These are phyloP conservation scores for Pistacia integerrima DNA, from an alignment of 345 rosid genomes.

Conservation along the genomic window DNA sequence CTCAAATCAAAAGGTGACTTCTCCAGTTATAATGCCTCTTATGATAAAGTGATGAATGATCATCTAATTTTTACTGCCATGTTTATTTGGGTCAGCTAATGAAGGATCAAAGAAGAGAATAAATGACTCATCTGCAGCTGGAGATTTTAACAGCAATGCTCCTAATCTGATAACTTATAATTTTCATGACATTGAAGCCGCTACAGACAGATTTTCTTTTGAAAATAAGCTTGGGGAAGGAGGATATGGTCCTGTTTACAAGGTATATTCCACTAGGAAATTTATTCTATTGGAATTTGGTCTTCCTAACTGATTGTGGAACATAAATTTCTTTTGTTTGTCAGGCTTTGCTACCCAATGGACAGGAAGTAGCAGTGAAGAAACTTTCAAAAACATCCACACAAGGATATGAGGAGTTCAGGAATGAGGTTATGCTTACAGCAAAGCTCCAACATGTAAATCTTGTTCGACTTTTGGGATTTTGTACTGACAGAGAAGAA, in stretches of 20 bases:
- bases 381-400: constrained; percentile 26
- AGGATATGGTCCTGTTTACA: constrained; percentile 53
- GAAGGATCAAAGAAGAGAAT: background rate
- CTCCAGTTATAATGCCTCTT: no score
- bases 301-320: no score
- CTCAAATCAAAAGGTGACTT: no score
- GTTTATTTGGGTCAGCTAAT: no score
- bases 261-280: constrained; percentile 1
- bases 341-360: constrained; percentile 20
- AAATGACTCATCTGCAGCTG: background rate
- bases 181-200: constrained; percentile 26
- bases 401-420: constrained; percentile 16
- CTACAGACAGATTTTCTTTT: constrained; percentile 34
- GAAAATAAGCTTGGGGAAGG: constrained; percentile 45
- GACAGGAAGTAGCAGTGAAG: constrained; percentile 30
- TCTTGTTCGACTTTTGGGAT: constrained; percentile 16
- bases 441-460: constrained; percentile 21
- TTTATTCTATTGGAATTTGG: no score
- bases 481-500: constrained; percentile 8
- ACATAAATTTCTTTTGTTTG: background rate
- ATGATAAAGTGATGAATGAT: no score
- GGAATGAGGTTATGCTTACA: constrained; percentile 15
- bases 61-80: no score
- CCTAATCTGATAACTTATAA: constrained; percentile 23
- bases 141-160: constrained; percentile 1